Base-by-base conservation (phyloP, 305 asterid species). In the Fraxinus platypoda region DNA sequence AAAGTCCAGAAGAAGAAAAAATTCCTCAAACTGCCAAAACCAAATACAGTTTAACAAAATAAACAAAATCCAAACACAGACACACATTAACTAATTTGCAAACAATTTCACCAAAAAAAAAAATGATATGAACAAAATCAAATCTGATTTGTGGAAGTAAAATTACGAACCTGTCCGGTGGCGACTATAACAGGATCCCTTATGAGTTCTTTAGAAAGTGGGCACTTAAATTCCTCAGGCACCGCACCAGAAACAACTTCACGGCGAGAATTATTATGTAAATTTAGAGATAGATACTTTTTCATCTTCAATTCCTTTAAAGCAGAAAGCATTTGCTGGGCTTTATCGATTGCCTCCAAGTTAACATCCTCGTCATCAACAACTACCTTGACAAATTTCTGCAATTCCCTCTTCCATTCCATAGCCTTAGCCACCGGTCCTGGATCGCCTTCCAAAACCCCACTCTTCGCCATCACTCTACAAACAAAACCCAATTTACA, bases 171-270 rank as follows among this genome's bases (percentile, higher is more conserved):
- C 93, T 87, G 93, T 68, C 91, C 91, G 57, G 86, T 85, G 82
- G 90, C 70, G 37, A 90, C 73, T 72, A 90, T 52, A 81, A 90
- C 93, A 82, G 91, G 93, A 84, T 90, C 91, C 73, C 85, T 87
- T 85, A 90, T 83, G 80, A 87, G 87, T 62, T 86, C 78, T 71
- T 82, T 84, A 3, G 93, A 90, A 81, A 90, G 88, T 2, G 91
- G 90, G 79, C 93, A 90, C 4, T 81, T 83, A 83, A 88, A 88
- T 77, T 86, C 87, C 73, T 81, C 88, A 3, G 91, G 93, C 17
- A 79, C 87, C 28, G 78, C 73, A 15, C 77, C 83, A 25, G 86
- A 78, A 28, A 78, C 87, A 15, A 75, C 79, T 11, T 62, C 62
- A 19, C 70, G 77, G 8, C 37, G 66, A 76, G 28, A 30, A 46